Conservation (phyloP, 2,329 filamentous ascomycete genomes). For the Diaporthe batatas region DNA sequence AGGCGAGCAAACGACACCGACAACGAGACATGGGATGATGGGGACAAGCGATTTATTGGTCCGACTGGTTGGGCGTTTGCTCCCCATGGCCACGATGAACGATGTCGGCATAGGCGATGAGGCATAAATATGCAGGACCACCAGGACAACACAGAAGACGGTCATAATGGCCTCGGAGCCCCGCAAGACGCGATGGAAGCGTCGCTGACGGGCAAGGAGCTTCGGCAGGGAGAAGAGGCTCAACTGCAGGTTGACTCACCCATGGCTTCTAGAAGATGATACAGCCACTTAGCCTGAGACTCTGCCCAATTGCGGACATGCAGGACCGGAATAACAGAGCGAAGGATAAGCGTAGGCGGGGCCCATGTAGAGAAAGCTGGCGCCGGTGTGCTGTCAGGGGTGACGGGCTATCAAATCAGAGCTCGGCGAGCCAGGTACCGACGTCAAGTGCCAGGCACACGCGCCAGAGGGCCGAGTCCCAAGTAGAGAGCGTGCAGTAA, state of each 20-base stretch:
- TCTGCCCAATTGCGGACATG: slow-evolving; percentile 36
- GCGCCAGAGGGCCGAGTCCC: not conserved
- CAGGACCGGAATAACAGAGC: slow-evolving; percentile 9
- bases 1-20: slow-evolving; percentile 38
- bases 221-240: slow-evolving; percentile 30
- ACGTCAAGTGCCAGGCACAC: slow-evolving; percentile 7
- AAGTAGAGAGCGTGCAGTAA: too few species aligned
- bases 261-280: slow-evolving; percentile 37
- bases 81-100: slow-evolving; percentile 31
- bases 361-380: slow-evolving; percentile 39
- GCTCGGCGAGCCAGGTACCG: slow-evolving; percentile 34
- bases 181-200: slow-evolving; percentile 17
- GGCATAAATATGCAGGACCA: slow-evolving; percentile 39
- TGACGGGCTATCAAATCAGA: slow-evolving; percentile 22
- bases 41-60: slow-evolving; percentile 30
- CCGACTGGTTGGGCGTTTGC: slow-evolving; percentile 27
- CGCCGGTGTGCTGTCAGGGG: not conserved
- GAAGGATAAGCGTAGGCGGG: slow-evolving; percentile 16
- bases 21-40: slow-evolving; percentile 27
- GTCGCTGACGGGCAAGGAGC: slow-evolving; percentile 22
- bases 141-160: not conserved
- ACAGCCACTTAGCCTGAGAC: slow-evolving; percentile 32
- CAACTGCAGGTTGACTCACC: slow-evolving; percentile 38
- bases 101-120: slow-evolving; percentile 20
- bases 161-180: not conserved